Evolutionary conservation across 768 basidiomycete genomes (phyloP), one percentile per base, ranked within the genome.

Genomic region (Mycena olivaceomarginata): DNA sequence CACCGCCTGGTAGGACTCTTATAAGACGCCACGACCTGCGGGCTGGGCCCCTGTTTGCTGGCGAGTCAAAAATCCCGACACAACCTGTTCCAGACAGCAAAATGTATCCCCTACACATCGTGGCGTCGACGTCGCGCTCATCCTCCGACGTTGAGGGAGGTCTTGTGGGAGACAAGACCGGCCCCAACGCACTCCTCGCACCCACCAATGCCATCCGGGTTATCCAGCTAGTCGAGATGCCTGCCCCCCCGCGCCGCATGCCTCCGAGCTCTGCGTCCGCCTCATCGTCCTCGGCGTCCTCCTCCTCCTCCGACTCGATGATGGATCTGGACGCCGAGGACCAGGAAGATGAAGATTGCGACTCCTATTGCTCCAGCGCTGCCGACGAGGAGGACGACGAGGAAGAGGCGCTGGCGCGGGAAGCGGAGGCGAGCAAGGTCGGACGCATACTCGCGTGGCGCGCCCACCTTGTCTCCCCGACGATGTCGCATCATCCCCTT

Each of bases 371-470:
- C 70, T 75, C 73, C 37, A 75, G 73, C 31, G 68, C 62, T 39
- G 56, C 31, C 20, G 83, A 85, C 77, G 78, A 87, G 72, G 86
- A 86, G 16, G 87, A 83, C 7, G 87, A 88, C 0, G 82, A 86
- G 77, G 83, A 89, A 74, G 90, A 90, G n/a, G 90, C 91, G 31
- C 56, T 57, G 78, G 84, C 84, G 10, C 83, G 87, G 0, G 82
- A 86, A 75, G 83, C 89, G 73, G 90, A 91, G 37, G 90, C 91
- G 78, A 83, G 83, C n/a, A 85, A 84, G 37, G 90, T 93, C 89
- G 92, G 90, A 81, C 93, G 95, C 76, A 92, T 96, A 72, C 89
- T 92, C 25, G 90, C 90, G 16, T 96, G 95, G 95, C 88, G 94
- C 74, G 92, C 94, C 89, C 79, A 68, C 56, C 46, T 70, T 53